phyloP scores from a whole-genome alignment of 176 grass and related monocot genomes.

The Aegilops speltoides region DNA sequence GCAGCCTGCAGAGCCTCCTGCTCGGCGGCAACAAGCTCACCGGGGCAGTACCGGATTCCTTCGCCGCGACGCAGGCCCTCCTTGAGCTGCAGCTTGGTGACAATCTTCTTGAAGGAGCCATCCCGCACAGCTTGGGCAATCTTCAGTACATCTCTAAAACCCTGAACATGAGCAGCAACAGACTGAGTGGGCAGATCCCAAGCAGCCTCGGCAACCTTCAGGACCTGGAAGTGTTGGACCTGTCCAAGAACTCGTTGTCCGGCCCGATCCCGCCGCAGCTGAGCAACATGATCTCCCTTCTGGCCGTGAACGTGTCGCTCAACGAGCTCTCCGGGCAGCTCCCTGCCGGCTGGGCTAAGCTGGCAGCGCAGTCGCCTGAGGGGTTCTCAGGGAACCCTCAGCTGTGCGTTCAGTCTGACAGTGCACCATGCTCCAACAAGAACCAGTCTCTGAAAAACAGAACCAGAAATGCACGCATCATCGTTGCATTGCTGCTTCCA shows the following conservation, averaged over 20 bases:
- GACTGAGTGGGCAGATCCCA: conserved; percentile 44
- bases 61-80: conserved; percentile 27
- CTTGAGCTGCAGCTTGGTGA: conserved; percentile 51
- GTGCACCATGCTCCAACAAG: neutral
- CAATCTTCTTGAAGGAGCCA: conserved; percentile 39
- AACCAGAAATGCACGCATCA: neutral
- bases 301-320: conserved; percentile 36
- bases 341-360: conserved; percentile 33
- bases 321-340: conserved; percentile 43
- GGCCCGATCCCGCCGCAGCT: conserved; percentile 39
- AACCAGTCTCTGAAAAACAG: conserved; percentile 7
- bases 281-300: conserved; percentile 49
- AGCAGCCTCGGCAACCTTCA: conserved; percentile 47
- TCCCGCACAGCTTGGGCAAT: conserved; percentile 41
- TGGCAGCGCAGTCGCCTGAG: neutral
- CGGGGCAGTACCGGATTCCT: conserved; percentile 39
- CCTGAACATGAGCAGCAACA: conserved; percentile 50
- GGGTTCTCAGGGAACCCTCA: conserved; percentile 40
- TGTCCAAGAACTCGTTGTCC: conserved; percentile 48
- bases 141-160: conserved; percentile 45
- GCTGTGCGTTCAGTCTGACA: conserved; percentile 9
- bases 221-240: conserved; percentile 40
- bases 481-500: conserved; percentile 7
- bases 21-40: conserved; percentile 34
- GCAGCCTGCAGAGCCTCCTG: conserved; percentile 31